phyloP scores from a whole-genome alignment of 1,284 basidiomycete genomes.

The Ustilago sp. region DNA sequence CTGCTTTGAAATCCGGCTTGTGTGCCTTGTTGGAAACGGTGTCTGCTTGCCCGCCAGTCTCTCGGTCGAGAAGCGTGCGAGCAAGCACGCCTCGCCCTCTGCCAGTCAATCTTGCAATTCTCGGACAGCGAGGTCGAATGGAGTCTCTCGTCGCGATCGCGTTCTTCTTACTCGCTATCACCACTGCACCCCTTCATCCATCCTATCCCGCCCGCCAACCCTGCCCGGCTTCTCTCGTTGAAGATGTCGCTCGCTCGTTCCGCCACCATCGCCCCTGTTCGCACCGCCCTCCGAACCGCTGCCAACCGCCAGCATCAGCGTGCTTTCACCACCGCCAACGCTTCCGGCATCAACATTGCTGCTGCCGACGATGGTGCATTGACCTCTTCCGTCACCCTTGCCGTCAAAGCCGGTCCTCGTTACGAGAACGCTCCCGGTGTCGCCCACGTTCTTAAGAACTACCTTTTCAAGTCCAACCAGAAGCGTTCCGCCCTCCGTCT shows the following conservation, averaged over 20 bases:
- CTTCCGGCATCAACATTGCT: conserved; percentile 52
- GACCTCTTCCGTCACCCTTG: conserved; percentile 64
- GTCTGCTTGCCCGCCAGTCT: neutral
- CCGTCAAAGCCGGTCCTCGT: conserved; percentile 61
- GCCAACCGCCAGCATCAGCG: conserved; percentile 33
- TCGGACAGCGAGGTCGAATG: neutral
- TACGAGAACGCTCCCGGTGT: conserved; percentile 62
- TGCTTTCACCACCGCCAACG: conserved; percentile 56
- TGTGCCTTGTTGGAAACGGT: neutral
- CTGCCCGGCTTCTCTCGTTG: conserved; percentile 3
- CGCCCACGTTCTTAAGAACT: conserved; percentile 63
- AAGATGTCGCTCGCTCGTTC: conserved; percentile 55
- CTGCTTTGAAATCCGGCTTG: conserved; percentile 7
- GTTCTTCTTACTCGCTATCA: conserved; percentile 5
- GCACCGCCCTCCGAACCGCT: conserved; percentile 43
- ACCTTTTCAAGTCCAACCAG: conserved; percentile 67
- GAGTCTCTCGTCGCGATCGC: conserved; percentile 24
- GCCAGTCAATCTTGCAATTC: conserved; percentile 1
- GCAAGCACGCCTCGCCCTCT: neutral
- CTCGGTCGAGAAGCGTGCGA: conserved; percentile 5
- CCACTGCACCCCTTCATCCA: neutral
- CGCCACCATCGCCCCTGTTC: conserved; percentile 49
- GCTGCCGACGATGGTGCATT: conserved; percentile 59
- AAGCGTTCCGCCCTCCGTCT: conserved; percentile 87
- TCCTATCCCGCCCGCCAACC: neutral